These are phyloP conservation scores for Iberis pinnata DNA, from an alignment of 345 rosid genomes.

Conservation along the genomic window DNA sequence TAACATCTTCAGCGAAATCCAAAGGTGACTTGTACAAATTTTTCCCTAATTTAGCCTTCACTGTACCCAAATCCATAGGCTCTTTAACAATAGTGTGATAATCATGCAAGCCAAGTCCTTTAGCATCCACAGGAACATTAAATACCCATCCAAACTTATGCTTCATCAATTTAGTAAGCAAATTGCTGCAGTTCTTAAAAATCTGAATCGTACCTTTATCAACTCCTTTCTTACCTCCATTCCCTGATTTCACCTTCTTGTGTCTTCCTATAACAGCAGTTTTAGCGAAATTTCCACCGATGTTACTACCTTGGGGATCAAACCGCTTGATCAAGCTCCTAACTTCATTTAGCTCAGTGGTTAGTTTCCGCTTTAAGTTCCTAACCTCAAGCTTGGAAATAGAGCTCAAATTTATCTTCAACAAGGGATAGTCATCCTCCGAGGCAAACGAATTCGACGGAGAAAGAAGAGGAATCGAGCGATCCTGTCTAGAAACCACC, in stretches of 20 bases:
- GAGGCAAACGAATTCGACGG: slow-evolving; percentile 21
- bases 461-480: slow-evolving; percentile 11
- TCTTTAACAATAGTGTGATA: slow-evolving; percentile 60
- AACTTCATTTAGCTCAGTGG: slow-evolving; percentile 19
- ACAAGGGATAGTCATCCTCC: slow-evolving; percentile 20
- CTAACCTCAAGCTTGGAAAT: slow-evolving; percentile 26
- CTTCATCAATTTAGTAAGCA: slow-evolving; percentile 70
- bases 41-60: slow-evolving; percentile 51
- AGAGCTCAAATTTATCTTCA: slow-evolving; percentile 22
- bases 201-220: slow-evolving; percentile 40
- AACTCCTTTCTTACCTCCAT: too few relatives aligned
- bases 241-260: too few relatives aligned
- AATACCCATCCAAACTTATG: slow-evolving; percentile 83
- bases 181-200: slow-evolving; percentile 45
- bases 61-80: slow-evolving; percentile 94
- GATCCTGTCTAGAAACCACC: slow-evolving; percentile 7
- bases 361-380: slow-evolving; percentile 27
- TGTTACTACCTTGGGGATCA: slow-evolving; percentile 7
- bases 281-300: background rate
- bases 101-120: slow-evolving; percentile 66
- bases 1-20: slow-evolving; percentile 76
- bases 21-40: slow-evolving; percentile 53
- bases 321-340: slow-evolving; percentile 29
- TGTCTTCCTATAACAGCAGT: too few relatives aligned
- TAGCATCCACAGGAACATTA: slow-evolving; percentile 69